A percentile compares a stretch with the other conserved stretches of the same genome.
Conservation (phyloP, 805 yeast genomes). For the Starmerella tilneyi region DNA sequence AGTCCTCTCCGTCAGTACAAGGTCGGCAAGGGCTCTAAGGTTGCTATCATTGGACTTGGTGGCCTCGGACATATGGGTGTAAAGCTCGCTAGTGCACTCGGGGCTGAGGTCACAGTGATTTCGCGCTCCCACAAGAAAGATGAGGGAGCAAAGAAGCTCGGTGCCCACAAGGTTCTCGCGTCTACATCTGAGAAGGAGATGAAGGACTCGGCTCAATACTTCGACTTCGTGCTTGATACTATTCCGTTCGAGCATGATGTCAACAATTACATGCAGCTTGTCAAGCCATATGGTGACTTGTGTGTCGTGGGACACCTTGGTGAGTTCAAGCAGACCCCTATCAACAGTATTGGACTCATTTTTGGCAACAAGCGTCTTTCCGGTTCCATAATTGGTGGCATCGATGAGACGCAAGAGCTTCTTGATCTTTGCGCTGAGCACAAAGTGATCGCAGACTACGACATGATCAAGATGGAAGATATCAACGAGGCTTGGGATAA, state of each 20-base stretch:
- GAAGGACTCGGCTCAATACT: constrained; percentile 27
- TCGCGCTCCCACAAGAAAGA: constrained; percentile 44
- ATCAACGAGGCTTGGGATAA: constrained; percentile 19
- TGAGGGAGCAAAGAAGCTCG: constrained; percentile 44
- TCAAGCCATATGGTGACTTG: constrained; percentile 50
- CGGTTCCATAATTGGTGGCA: constrained; percentile 52
- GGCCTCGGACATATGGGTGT: constrained; percentile 57
- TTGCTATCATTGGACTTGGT: constrained; percentile 55
- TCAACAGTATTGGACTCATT: constrained; percentile 40
- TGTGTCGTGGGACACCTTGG: constrained; percentile 58
- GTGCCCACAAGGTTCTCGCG: constrained; percentile 48
- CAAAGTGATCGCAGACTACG: constrained; percentile 52
- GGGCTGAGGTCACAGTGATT: constrained; percentile 50
- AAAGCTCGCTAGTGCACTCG: constrained; percentile 49
- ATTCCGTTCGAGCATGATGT: constrained; percentile 42
- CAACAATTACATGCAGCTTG: constrained; percentile 38
- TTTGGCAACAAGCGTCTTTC: constrained; percentile 33
- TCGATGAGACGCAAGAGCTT: constrained; percentile 55
- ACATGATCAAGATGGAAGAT: constrained; percentile 40
- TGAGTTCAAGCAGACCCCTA: constrained; percentile 30
- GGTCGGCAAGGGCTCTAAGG: constrained; percentile 41
- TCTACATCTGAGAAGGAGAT: constrained; percentile 37
- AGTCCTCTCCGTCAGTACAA: constrained; percentile 48
- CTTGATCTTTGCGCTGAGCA: constrained; percentile 52
- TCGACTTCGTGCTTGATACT: constrained; percentile 47